Evolutionary conservation across 768 basidiomycete species (phyloP), one percentile per base, ranked within the genome.

Genomic region (Podaxis sp.): DNA sequence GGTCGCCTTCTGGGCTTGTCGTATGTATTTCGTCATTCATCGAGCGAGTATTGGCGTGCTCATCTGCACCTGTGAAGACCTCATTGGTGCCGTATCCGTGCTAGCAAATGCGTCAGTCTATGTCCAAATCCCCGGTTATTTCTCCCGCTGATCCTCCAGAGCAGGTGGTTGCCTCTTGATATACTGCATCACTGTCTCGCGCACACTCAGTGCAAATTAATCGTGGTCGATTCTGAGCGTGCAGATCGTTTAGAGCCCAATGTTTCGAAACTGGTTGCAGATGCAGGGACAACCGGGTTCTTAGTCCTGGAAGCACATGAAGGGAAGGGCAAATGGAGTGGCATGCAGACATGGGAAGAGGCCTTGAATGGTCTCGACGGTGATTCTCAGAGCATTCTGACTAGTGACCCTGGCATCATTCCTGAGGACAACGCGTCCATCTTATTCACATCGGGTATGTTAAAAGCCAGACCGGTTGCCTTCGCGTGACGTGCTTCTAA

Each of bases 351-450:
- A 33, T 81, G 79, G 74, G 71, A 75, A 19, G 63, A 70, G 15
- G 73, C 76, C 15, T 68, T 80, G 52, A 69, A 72, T 43, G 68
- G 66, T 22, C 77, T 78, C 63, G 62, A 66, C 15, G 75, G 73
- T 15, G 73, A 77, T 61, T 63, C 67, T 24, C 59, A 60, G 37
- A 66, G 64, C 25, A 73, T 76, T 46, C 63, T 75, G 22, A 71
- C 70, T 37, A 63, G 73, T 55, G 75, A 78, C 56, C 73, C 68
- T 19, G 68, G 63, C 46, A 75, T 77, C 37, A 11, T 63, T 4
- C 78, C 78, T 11, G 81, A 86, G 63, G 85, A 86, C 65, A 74
- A 80, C 66, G 80, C 79, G 5, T 74, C 77, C 4, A 81, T 86
- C 55, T 74, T 81, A 64, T 84, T 85, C 69, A 86, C 85, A 8